Percentiles rank a stretch among this genome's conserved stretches.
Conservation (phyloP, 2,329 filamentous ascomycete genomes). For the Ophiostoma tasmaniense region DNA sequence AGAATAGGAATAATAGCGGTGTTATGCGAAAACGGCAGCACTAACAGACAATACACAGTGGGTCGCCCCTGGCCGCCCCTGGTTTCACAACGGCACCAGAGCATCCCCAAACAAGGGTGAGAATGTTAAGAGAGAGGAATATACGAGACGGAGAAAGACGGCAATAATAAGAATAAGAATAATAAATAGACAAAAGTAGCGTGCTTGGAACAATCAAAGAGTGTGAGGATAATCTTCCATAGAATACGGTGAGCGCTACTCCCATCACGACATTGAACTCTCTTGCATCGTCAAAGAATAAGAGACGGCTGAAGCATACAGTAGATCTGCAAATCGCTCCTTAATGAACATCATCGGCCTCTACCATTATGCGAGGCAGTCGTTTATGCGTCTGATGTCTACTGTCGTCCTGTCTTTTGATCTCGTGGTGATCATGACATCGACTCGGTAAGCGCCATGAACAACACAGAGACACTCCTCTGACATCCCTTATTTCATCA, state of each 20-base stretch:
- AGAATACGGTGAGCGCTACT: no score
- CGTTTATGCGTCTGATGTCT: not conserved
- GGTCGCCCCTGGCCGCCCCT: not conserved
- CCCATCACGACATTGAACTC: no score
- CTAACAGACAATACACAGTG: not conserved
- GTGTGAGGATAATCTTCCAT: no score
- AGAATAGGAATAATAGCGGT: no score
- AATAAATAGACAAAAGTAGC: not conserved
- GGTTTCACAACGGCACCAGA: constrained; percentile 2
- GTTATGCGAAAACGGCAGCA: not conserved
- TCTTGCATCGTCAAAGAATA: no score
- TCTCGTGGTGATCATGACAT: no score
- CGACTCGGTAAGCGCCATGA: no score
- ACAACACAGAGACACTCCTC: not conserved
- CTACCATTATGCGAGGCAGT: no score
- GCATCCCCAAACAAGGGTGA: not conserved
- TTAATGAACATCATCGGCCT: not conserved
- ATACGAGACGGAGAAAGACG: not conserved
- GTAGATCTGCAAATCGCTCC: not conserved
- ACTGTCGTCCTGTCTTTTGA: no score
- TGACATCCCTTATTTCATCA: constrained; percentile 6
- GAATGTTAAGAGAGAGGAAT: not conserved
- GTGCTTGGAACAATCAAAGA: not conserved
- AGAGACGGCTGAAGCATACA: no score
- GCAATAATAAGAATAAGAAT: not conserved